A percentile compares a stretch with the other conserved stretches of the same genome.
phyloP scores from a whole-genome alignment of 352 stramenopile species.

The Blastocystis sp. region DNA sequence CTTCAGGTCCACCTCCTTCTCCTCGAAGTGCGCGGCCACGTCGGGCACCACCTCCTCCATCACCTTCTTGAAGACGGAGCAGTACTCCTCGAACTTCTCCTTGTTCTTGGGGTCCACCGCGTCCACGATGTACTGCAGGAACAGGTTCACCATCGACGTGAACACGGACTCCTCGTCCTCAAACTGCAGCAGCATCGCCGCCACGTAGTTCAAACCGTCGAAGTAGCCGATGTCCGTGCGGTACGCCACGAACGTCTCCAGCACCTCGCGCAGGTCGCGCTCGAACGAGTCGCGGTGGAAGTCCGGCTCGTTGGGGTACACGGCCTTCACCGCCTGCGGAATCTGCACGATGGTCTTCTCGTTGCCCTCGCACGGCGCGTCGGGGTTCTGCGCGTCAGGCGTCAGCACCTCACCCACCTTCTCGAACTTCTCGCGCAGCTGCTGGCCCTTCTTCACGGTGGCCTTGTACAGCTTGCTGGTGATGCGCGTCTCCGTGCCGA shows the following conservation, averaged over 20 bases:
- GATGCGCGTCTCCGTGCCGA: constrained; percentile 47
- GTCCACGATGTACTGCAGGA: constrained; percentile 39
- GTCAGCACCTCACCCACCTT: not conserved
- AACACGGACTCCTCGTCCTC: constrained; percentile 59
- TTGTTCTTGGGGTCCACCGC: constrained; percentile 52
- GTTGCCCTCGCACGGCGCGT: constrained; percentile 58
- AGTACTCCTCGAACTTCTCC: constrained; percentile 57
- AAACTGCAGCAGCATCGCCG: constrained; percentile 64
- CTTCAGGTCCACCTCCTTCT: constrained; percentile 31
- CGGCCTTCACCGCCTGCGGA: constrained; percentile 54
- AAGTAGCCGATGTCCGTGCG: constrained; percentile 62
- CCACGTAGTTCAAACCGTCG: constrained; percentile 63
- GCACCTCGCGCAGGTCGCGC: constrained; percentile 24
- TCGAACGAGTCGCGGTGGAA: constrained; percentile 48
- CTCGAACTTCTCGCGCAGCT: constrained; percentile 50
- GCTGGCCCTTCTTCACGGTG: constrained; percentile 56
- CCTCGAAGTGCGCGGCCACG: not conserved
- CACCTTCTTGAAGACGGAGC: constrained; percentile 14
- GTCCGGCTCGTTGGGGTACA: constrained; percentile 38
- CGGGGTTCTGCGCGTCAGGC: constrained; percentile 28
- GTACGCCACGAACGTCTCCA: constrained; percentile 64
- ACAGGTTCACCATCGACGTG: constrained; percentile 62
- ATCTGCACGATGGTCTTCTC: constrained; percentile 63
- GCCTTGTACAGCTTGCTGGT: constrained; percentile 32
- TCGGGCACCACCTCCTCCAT: constrained; percentile 23